Conservation (phyloP, 805 yeast species). For the Sungouiozyma intestinalis region DNA sequence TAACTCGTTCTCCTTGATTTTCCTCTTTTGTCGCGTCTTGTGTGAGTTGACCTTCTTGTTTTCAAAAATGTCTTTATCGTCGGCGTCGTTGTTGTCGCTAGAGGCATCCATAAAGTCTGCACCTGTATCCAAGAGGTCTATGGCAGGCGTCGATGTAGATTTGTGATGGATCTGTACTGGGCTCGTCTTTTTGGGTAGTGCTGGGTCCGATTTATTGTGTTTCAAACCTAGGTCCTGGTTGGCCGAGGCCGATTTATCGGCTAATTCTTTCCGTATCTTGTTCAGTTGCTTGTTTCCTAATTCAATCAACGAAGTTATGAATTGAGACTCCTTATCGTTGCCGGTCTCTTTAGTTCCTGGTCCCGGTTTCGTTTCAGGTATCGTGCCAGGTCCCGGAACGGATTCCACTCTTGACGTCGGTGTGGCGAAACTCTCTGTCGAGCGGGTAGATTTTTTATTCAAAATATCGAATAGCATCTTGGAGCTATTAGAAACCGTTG, state of each 20-base stretch:
- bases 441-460: not conserved
- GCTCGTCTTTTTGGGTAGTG: not conserved
- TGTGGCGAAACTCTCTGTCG: not conserved
- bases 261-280: conserved; percentile 49
- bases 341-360: not conserved
- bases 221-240: too few species aligned
- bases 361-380: not conserved
- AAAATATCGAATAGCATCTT: conserved; percentile 1
- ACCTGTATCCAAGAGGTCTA: not conserved
- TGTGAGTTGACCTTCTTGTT: conserved; percentile 8
- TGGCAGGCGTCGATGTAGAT: not conserved
- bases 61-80: not conserved
- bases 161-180: not conserved
- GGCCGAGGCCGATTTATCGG: conserved; percentile 71
- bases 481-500: not conserved
- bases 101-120: not conserved
- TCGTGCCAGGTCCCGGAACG: not conserved
- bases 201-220: not conserved
- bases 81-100: not conserved
- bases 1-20: conserved; percentile 84
- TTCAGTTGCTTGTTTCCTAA: conserved; percentile 3
- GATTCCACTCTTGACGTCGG: not conserved
- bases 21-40: conserved; percentile 45
- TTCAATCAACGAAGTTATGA: conserved; percentile 5
- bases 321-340: not conserved